A percentile compares a stretch with the other conserved stretches of the same genome.
phyloP scores from a whole-genome alignment of 163 green algal genomes.

The Chloromonas sp. region DNA sequence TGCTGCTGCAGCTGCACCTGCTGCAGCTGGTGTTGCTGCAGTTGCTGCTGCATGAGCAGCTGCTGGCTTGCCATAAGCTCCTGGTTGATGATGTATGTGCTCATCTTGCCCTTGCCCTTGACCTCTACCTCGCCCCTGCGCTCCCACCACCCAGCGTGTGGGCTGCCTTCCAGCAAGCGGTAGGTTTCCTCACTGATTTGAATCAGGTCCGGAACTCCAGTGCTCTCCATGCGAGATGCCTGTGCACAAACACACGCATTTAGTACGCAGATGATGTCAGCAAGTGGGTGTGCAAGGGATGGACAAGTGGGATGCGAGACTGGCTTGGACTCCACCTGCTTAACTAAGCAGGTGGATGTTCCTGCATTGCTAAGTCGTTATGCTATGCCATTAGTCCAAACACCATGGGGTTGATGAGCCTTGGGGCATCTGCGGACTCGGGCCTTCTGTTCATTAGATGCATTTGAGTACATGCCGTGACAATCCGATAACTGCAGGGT shows the following conservation, averaged over 20 bases:
- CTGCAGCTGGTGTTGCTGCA: too few relatives aligned
- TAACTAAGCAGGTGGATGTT: not conserved
- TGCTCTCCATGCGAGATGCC: not conserved
- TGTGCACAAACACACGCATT: not conserved
- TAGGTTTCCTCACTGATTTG: slow-evolving; percentile 36
- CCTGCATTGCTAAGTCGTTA: not conserved
- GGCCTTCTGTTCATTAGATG: too few relatives aligned
- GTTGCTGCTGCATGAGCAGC: too few relatives aligned
- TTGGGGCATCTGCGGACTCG: too few relatives aligned
- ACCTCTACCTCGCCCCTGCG: slow-evolving; percentile 21
- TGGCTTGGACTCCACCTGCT: not conserved
- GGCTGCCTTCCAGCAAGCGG: slow-evolving; percentile 10
- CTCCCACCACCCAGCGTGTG: not conserved
- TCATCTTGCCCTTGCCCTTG: slow-evolving; percentile 13
- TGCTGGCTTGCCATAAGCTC: too few relatives aligned
- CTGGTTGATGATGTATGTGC: too few relatives aligned
- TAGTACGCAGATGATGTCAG: not conserved
- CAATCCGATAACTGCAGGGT: too few relatives aligned
- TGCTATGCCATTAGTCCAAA: not conserved
- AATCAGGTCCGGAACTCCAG: not conserved
- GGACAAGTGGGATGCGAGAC: not conserved
- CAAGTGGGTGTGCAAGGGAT: not conserved
- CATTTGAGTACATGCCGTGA: too few relatives aligned
- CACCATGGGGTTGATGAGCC: too few relatives aligned
- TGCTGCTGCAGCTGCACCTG: too few relatives aligned